Conservation (phyloP, 1,284 basidiomycete genomes). For the Rhodotorula sp. region DNA sequence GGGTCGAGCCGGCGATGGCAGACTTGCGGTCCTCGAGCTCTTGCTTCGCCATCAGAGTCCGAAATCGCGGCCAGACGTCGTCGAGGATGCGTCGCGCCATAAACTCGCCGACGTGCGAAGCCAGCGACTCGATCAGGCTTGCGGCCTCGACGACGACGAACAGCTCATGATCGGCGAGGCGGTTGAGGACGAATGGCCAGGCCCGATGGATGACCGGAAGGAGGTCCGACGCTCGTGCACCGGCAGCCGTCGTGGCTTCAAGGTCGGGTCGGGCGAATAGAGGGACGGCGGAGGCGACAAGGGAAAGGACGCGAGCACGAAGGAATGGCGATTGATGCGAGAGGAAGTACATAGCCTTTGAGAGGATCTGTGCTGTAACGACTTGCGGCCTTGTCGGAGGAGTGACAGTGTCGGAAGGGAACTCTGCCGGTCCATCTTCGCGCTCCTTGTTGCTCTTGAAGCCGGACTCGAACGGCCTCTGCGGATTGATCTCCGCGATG, state of each 20-base stretch:
- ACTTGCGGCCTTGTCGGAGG: slow-evolving; percentile 22
- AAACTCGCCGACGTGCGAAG: slow-evolving; percentile 69
- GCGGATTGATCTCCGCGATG: slow-evolving; percentile 45
- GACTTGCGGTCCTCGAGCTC: slow-evolving; percentile 61
- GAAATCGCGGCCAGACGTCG: slow-evolving; percentile 83
- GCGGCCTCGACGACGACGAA: slow-evolving; percentile 76
- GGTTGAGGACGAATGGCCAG: slow-evolving; percentile 84
- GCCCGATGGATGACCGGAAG: slow-evolving; percentile 77
- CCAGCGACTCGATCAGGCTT: slow-evolving; percentile 66
- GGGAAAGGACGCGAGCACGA: slow-evolving; percentile 71
- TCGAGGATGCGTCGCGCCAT: slow-evolving; percentile 80
- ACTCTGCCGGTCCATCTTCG: not conserved
- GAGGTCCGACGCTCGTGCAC: slow-evolving; percentile 60
- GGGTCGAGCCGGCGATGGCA: slow-evolving; percentile 56
- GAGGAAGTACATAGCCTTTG: slow-evolving; percentile 81
- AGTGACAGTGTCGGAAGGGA: not conserved
- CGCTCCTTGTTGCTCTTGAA: not conserved
- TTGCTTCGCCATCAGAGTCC: slow-evolving; percentile 60
- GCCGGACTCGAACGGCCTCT: slow-evolving; percentile 31
- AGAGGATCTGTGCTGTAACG: slow-evolving; percentile 59
- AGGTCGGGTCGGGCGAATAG: slow-evolving; percentile 58
- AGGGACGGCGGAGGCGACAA: slow-evolving; percentile 69
- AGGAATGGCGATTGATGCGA: slow-evolving; percentile 80
- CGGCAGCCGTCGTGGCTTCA: not conserved
- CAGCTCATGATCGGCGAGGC: slow-evolving; percentile 53